Conservation (phyloP, 179 eudicot species). For the Beta corolliflora region DNA sequence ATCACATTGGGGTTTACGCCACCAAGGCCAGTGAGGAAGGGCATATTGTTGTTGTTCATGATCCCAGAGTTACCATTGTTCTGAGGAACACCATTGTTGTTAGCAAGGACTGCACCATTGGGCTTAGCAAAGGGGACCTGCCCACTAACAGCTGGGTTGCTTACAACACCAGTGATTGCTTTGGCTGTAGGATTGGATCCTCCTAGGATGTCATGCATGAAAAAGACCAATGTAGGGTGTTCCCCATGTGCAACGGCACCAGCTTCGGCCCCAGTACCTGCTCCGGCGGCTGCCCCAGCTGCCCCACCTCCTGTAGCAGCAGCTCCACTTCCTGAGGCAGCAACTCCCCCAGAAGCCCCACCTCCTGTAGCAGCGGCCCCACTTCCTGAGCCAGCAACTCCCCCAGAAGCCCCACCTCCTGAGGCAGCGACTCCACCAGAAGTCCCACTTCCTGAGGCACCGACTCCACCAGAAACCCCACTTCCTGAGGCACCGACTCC, state of each 20-base stretch:
- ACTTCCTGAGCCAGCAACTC: conserved; percentile 11
- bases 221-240: conserved; percentile 63
- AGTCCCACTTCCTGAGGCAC: too few species aligned
- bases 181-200: conserved; percentile 83
- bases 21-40: conserved; percentile 86
- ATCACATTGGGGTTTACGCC: conserved; percentile 56
- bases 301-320: conserved; percentile 13
- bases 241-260: conserved; percentile 13
- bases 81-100: conserved; percentile 55
- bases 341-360: conserved; percentile 14
- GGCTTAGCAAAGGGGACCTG: conserved; percentile 93
- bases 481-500: conserved; percentile 14
- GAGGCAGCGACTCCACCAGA: too few species aligned
- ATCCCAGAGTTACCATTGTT: conserved; percentile 59
- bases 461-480: too few species aligned
- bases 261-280: conserved; percentile 13
- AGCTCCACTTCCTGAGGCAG: conserved; percentile 7
- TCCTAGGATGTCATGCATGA: conserved; percentile 95
- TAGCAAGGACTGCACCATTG: conserved; percentile 71
- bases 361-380: conserved; percentile 10
- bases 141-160: conserved; percentile 73
- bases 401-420: conserved; percentile 22
- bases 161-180: conserved; percentile 83
- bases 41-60: conserved; percentile 84
- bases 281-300: not conserved